Evolutionary conservation across 192 early-diverging fungal genomes (phyloP), one percentile per base, ranked within the genome.

Genomic region (Bifiguratus adelaidae): DNA sequence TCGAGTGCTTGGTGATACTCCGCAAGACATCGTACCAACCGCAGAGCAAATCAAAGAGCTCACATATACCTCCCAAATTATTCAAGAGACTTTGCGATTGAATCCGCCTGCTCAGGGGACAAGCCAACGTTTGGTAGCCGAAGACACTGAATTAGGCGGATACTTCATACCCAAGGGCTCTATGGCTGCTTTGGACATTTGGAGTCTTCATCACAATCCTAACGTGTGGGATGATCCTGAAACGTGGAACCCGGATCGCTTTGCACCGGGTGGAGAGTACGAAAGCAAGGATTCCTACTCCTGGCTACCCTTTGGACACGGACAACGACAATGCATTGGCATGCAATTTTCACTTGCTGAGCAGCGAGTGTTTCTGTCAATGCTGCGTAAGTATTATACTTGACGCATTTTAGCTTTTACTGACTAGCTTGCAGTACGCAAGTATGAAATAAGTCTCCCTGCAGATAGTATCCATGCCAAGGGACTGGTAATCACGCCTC

Each of bases 231-330:
- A 20, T 1, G 13, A 56, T 8, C 55, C 55, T 15, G 26, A 41
- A 6, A 24, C 6, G 18, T 56, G 47, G 7, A 30, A 56, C n/a
- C 55, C 55, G 20, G 55, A 48, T 3, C 35, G 55, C 2, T 56
- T 49, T 25, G 0, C 5, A 2, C 32, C 30, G 3, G 54, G 40
- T 9, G 47, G 47, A 24, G 54, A 56, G 41, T 23, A 24, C 4
- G 66, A 46, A 20, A 32, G 64, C 34, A 73, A 63, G 42, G 37
- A 15, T 5, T 20, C 18, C 15, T 61, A 67, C 37, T 20, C 68
- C 13, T 80, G 71, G 71, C 56, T 72, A 4, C 68, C 78, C 4
- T 81, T 81, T 29, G 62, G 76, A 52, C 56, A 55, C 15, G 78
- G 76, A 16, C 48, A 48, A 27, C 68, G 70, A 27, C 56, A 74